Evolutionary conservation across 192 early-diverging fungal genomes (phyloP).

Genomic region (Geosiphon pyriformis): DNA sequence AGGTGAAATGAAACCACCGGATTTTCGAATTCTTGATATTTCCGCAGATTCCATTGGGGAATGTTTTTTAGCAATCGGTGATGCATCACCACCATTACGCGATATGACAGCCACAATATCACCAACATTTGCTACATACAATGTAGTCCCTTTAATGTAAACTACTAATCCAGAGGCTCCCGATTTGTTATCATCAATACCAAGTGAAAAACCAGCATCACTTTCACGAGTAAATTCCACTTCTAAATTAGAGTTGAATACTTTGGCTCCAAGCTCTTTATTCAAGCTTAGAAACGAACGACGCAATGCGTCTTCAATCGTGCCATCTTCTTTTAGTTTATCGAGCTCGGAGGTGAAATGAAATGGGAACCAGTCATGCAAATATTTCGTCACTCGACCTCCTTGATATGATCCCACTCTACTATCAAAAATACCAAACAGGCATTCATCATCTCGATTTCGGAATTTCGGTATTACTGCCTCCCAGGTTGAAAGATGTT

Average conservation of each 20-base stretch:
- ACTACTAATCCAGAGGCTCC: constrained; percentile 80
- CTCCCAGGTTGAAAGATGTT: constrained; percentile 78
- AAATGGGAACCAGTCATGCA: constrained; percentile 64
- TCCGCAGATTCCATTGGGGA: constrained; percentile 64
- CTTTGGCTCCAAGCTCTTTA: constrained; percentile 62
- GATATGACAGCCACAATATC: constrained; percentile 79
- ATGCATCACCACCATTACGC: constrained; percentile 58
- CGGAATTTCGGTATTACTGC: constrained; percentile 79
- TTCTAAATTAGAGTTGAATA: constrained; percentile 19
- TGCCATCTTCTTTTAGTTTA: constrained; percentile 53
- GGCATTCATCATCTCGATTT: constrained; percentile 77
- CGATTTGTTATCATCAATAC: constrained; percentile 40
- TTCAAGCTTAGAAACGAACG: constrained; percentile 80
- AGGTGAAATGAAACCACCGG: constrained; percentile 77
- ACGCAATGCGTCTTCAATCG: constrained; percentile 64
- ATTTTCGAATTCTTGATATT: constrained; percentile 67
- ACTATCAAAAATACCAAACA: constrained; percentile 87
- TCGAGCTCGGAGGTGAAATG: constrained; percentile 71
- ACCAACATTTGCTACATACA: constrained; percentile 85
- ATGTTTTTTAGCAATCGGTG: constrained; percentile 69
- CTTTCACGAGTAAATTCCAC: constrained; percentile 18
- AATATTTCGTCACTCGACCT: constrained; percentile 53
- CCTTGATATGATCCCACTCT: constrained; percentile 47
- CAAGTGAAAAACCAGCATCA: constrained; percentile 11
- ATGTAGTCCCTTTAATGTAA: constrained; percentile 68